Conservation (phyloP, 352 stramenopile genomes). For the Hyaloperonospora brassicae region DNA sequence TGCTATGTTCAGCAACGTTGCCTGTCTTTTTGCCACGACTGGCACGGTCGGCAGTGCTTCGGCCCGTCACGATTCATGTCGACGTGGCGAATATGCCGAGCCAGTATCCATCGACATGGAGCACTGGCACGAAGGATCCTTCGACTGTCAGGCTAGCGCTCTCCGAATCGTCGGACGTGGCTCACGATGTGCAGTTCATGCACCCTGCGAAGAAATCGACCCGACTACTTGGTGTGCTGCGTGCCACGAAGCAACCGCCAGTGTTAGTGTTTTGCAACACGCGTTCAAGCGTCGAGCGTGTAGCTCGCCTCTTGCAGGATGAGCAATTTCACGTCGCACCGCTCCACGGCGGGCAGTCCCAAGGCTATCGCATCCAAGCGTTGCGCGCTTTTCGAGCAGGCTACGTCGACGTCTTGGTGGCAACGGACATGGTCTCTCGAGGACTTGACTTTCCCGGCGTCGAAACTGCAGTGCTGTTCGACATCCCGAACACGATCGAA, state of each 20-base stretch:
- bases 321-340: conserved; percentile 93
- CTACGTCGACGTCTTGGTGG: conserved; percentile 78
- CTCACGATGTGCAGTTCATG: conserved; percentile 85
- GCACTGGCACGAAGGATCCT: not conserved
- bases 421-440: conserved; percentile 84
- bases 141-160: conserved; percentile 11
- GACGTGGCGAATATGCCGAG: conserved; percentile 27
- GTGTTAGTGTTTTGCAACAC: conserved; percentile 96
- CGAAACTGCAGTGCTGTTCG: conserved; percentile 80
- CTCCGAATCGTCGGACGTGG: conserved; percentile 40
- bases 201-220: conserved; percentile 37
- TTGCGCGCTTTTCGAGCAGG: conserved; percentile 40
- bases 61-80: conserved; percentile 90
- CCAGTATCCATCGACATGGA: conserved; percentile 2
- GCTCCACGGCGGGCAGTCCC: conserved; percentile 89
- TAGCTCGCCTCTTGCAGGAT: conserved; percentile 88
- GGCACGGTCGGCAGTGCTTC: conserved; percentile 87
- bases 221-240: conserved; percentile 45
- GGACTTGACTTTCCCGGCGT: conserved; percentile 86
- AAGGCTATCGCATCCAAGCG: conserved; percentile 47
- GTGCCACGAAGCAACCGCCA: conserved; percentile 77
- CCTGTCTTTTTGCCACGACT: conserved; percentile 84
- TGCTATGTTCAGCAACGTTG: conserved; percentile 94
- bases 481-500: conserved; percentile 88
- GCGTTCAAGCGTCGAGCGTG: conserved; percentile 90